These are phyloP conservation scores for Elsinoe perseae DNA, from an alignment of 2,329 filamentous ascomycete species.

Conservation along the genomic window DNA sequence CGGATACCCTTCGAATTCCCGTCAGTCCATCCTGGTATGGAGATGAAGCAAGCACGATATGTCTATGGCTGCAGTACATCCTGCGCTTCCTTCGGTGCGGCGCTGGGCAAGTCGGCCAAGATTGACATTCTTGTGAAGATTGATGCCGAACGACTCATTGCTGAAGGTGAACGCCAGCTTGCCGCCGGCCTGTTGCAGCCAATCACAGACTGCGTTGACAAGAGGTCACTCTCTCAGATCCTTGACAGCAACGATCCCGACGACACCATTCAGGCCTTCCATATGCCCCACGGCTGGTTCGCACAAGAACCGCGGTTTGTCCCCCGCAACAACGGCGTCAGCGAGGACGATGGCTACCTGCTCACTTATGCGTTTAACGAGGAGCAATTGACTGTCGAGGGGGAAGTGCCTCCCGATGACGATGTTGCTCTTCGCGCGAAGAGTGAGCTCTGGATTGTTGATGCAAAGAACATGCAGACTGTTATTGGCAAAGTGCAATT, in stretches of 20 bases:
- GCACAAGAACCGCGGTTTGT: slow-evolving; percentile 63
- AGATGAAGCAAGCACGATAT: slow-evolving; percentile 53
- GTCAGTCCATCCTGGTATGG: slow-evolving; percentile 45
- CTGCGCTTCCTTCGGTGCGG: slow-evolving; percentile 49
- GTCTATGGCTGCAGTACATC: slow-evolving; percentile 61
- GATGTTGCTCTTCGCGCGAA: slow-evolving; percentile 32
- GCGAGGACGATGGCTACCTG: slow-evolving; percentile 60
- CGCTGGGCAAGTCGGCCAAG: slow-evolving; percentile 57
- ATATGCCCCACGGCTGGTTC: slow-evolving; percentile 53
- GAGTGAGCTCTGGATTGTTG: slow-evolving; percentile 62
- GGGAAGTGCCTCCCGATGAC: slow-evolving; percentile 32
- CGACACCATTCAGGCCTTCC: slow-evolving; percentile 56
- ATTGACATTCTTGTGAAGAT: slow-evolving; percentile 60
- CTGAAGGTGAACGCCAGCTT: slow-evolving; percentile 37
- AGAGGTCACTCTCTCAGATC: slow-evolving; percentile 47
- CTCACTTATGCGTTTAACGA: slow-evolving; percentile 66
- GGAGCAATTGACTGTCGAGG: slow-evolving; percentile 43
- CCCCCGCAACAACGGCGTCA: slow-evolving; percentile 32
- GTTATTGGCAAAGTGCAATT: slow-evolving; percentile 52
- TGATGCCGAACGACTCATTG: slow-evolving; percentile 48
- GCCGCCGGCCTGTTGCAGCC: slow-evolving; percentile 29
- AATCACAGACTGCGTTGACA: slow-evolving; percentile 57
- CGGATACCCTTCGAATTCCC: slow-evolving; percentile 64
- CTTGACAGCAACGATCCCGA: slow-evolving; percentile 34
- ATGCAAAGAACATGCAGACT: slow-evolving; percentile 55